Evolutionary conservation across 495 filamentous ascomycete species (phyloP), one percentile per base, ranked within the genome.

Genomic region (Paragyromitra xinjiangensis): DNA sequence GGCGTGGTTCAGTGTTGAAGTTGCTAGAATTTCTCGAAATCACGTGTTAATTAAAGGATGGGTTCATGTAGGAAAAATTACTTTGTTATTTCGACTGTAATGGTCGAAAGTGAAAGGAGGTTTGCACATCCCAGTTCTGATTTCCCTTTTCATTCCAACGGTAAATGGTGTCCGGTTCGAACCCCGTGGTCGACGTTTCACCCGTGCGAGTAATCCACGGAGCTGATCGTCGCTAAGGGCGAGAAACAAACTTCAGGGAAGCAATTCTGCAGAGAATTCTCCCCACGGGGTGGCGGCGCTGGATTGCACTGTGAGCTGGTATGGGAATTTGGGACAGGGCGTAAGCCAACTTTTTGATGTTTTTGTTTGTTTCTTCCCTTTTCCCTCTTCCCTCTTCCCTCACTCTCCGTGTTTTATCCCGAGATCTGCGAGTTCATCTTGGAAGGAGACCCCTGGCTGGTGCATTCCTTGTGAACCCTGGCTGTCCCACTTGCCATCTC

Each of bases 201-300:
- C 77, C 58, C 53, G 70, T 69, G 73, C 42, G 78, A 77, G 78
- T 76, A 80, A 80, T 77, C 78, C 69, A 69, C 70, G 65, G 73
- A 69, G 69, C 71, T 77, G 77, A 77, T 37, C 59, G 48, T 40
- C 64, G 64, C 75, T 80, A 80, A 80, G 78, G 78, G 69, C 50
- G 78, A 80, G 78, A 71, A 71, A 76, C 61, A 80, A 50, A 58
- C 78, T 80, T 80, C 78, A 80, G 78, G 78, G 78, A 80, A 80
- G 78, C 64, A 80, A 80, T 80, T 80, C 78, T 80, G 78, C 78
- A 80, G 78, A 80, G 78, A 80, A 37, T 80, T 80, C 78, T 80
- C 78, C 78, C 78, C 78, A 69, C 64, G 64, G 53, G 78, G 78
- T 80, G 78, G 78, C 78, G 78, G 77, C 77, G 77, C 77, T 58